Evolutionary conservation across 2,329 filamentous ascomycete genomes (phyloP).

Genomic region (Ascochyta lentis): DNA sequence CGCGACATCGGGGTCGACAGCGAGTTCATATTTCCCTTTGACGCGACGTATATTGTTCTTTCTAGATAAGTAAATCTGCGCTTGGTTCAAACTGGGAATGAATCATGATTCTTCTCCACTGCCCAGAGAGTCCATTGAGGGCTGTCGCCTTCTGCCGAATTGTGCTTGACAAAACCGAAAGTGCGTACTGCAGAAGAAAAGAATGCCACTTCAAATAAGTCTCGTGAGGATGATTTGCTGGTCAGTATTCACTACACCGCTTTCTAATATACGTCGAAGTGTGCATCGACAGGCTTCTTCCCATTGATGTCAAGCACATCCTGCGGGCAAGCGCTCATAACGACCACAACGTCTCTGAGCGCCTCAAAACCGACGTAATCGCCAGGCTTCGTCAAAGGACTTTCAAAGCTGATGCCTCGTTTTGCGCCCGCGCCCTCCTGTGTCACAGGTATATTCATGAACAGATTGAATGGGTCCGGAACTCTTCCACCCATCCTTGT

Average conservation of each 20-base stretch:
- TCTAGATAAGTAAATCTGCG: too few species aligned
- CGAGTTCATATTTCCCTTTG: too few species aligned
- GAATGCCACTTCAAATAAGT: neutral
- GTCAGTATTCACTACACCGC: neutral
- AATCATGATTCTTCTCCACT: too few species aligned
- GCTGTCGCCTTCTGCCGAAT: too few species aligned
- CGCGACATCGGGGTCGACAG: too few species aligned
- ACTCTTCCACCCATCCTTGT: slow-evolving; percentile 35
- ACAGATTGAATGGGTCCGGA: slow-evolving; percentile 47
- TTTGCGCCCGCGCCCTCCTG: slow-evolving; percentile 45
- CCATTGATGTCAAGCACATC: slow-evolving; percentile 54
- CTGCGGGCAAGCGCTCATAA: slow-evolving; percentile 57
- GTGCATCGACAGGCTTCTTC: slow-evolving; percentile 52
- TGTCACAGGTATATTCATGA: slow-evolving; percentile 56
- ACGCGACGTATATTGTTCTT: too few species aligned
- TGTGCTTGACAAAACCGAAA: neutral
- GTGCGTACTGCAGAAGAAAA: neutral
- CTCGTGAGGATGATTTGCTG: neutral
- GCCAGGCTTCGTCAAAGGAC: slow-evolving; percentile 49
- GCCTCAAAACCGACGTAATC: slow-evolving; percentile 55
- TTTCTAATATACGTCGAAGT: slow-evolving; percentile 42
- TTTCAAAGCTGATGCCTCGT: slow-evolving; percentile 48
- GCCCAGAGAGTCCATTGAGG: too few species aligned
- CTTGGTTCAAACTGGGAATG: too few species aligned
- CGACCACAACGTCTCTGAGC: slow-evolving; percentile 54